phyloP scores from a whole-genome alignment of 164 flowering plant genomes.

The Magnolia sinica region DNA sequence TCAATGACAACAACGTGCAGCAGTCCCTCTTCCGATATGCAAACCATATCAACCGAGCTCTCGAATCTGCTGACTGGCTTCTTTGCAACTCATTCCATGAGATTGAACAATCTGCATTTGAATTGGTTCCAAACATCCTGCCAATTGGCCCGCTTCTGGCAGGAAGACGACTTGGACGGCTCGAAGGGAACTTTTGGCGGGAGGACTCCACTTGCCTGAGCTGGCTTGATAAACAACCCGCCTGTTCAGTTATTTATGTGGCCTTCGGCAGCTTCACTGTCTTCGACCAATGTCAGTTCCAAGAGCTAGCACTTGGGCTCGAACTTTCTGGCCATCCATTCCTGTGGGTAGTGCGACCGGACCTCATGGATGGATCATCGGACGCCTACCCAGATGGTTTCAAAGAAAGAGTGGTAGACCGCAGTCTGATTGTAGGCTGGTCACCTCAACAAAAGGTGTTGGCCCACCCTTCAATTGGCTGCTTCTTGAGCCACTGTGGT shows the following conservation, averaged over 20 bases:
- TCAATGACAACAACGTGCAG: not conserved
- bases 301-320: not conserved
- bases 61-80: constrained; percentile 19
- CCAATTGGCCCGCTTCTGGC: constrained; percentile 9
- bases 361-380: not conserved
- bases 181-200: constrained; percentile 4
- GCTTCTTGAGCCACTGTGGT: constrained; percentile 21
- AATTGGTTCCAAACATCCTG: not conserved
- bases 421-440: constrained; percentile 10
- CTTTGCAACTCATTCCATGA: constrained; percentile 42
- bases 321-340: not conserved
- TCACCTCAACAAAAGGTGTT: constrained; percentile 23
- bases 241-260: not conserved
- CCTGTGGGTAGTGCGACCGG: constrained; percentile 2
- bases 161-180: not conserved
- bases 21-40: constrained; percentile 12
- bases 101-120: constrained; percentile 23
- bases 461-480: constrained; percentile 22
- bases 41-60: not conserved
- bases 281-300: not conserved
- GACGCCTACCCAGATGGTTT: constrained; percentile 10
- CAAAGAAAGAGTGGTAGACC: not conserved
- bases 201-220: constrained; percentile 4
- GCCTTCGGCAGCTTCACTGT: constrained; percentile 3
- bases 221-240: constrained; percentile 1